Evolutionary conservation across 2,329 filamentous ascomycete species (phyloP).

Genomic region (Penicillium polonicum): DNA sequence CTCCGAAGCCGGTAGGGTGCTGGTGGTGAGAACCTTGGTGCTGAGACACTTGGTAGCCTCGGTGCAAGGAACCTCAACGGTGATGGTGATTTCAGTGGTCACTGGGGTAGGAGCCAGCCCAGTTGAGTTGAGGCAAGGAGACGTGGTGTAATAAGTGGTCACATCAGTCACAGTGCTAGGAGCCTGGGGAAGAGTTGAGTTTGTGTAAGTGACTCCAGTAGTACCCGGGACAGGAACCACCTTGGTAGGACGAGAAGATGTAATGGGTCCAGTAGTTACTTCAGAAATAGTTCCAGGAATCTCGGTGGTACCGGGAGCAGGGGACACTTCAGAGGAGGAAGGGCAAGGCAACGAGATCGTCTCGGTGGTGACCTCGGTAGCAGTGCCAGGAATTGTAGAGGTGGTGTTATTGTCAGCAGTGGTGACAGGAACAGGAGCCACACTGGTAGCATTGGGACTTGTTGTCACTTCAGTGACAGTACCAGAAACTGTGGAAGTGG

Average conservation of each 20-base stretch:
- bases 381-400: no score
- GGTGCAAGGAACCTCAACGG: slow-evolving; percentile 5
- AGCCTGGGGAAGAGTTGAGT: neutral
- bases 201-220: slow-evolving; percentile 1
- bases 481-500: neutral
- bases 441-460: no score
- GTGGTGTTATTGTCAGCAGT: no score
- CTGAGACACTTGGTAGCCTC: slow-evolving; percentile 6
- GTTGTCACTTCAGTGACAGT: neutral
- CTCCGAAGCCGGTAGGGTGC: neutral
- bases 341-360: no score
- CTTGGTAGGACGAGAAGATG: slow-evolving; percentile 3
- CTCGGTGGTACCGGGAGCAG: neutral
- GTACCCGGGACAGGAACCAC: slow-evolving; percentile 1
- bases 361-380: neutral
- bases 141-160: neutral
- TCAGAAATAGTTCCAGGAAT: neutral
- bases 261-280: neutral
- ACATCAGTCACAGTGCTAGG: neutral
- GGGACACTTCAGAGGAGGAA: no score
- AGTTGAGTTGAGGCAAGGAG: neutral
- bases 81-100: slow-evolving; percentile 1
- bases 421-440: neutral
- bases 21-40: slow-evolving; percentile 1
- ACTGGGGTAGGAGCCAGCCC: neutral